Percentiles rank a stretch among this genome's conserved stretches.
These are phyloP conservation scores for Tricholoma bakamatsutake DNA, from an alignment of 768 basidiomycete species.

Conservation along the genomic window DNA sequence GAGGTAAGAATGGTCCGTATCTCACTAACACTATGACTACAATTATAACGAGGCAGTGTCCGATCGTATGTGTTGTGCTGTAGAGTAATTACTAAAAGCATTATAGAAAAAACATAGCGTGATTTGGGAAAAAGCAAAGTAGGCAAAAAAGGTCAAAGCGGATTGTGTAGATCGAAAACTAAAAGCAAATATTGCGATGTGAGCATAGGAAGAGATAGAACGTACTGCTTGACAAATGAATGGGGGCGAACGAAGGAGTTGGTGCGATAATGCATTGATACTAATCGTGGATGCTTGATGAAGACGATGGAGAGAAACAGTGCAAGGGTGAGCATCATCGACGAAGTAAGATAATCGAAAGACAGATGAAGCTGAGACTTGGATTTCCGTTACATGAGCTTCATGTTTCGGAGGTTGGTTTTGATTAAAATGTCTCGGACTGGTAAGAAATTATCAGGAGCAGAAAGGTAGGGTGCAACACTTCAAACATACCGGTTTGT, in stretches of 20 bases:
- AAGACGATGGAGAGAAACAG: not conserved
- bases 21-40: not conserved
- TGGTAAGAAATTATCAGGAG: constrained; percentile 18
- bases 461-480: not conserved
- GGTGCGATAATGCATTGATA: not conserved
- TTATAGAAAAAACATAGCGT: constrained; percentile 4
- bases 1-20: not conserved
- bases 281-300: not conserved
- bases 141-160: not conserved
- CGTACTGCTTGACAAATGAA: not conserved
- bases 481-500: constrained; percentile 48
- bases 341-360: not conserved
- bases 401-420: constrained; percentile 56
- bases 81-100: constrained; percentile 1
- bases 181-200: not conserved
- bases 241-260: not conserved
- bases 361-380: not conserved
- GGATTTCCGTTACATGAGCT: constrained; percentile 33
- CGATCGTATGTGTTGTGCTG: not conserved
- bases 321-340: constrained; percentile 5
- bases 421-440: constrained; percentile 70
- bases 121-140: not conserved
- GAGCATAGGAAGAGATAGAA: not conserved
- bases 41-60: not conserved
- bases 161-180: not conserved